phyloP scores from a whole-genome alignment of 257 asterid species.

The Lantana camara region DNA sequence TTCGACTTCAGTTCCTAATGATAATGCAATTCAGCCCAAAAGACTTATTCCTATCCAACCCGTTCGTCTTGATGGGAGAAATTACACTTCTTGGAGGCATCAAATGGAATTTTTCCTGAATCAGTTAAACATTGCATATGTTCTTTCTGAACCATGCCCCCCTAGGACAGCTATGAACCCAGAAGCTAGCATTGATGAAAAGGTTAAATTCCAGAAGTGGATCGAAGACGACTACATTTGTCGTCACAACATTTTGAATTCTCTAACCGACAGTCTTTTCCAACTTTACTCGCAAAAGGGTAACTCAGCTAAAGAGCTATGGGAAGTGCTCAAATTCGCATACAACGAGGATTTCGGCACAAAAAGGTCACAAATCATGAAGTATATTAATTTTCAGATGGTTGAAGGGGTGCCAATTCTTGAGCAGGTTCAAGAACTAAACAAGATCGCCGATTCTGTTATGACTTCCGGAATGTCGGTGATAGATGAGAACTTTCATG shows the following conservation, averaged over 20 bases:
- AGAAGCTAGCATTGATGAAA: constrained; percentile 41
- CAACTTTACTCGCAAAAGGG: constrained; percentile 48
- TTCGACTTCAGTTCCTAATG: constrained; percentile 18
- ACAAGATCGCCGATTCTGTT: constrained; percentile 49
- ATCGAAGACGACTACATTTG: constrained; percentile 58
- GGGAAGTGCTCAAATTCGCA: constrained; percentile 61
- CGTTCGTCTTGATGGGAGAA: constrained; percentile 59
- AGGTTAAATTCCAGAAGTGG: constrained; percentile 51
- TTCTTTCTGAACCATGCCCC: constrained; percentile 58
- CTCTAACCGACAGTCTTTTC: constrained; percentile 60
- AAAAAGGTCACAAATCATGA: constrained; percentile 55
- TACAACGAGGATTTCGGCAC: constrained; percentile 70
- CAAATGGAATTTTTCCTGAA: constrained; percentile 59
- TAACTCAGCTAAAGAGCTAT: constrained; percentile 61
- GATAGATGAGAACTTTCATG: constrained; percentile 64
- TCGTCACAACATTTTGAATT: constrained; percentile 58
- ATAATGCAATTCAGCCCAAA: constrained; percentile 18
- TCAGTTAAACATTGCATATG: constrained; percentile 57
- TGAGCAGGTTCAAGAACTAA: constrained; percentile 63
- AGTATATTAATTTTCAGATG: constrained; percentile 65
- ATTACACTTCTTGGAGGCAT: constrained; percentile 67
- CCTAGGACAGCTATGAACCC: constrained; percentile 39
- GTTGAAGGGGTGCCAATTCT: constrained; percentile 57
- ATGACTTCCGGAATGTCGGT: constrained; percentile 50
- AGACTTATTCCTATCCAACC: constrained; percentile 53